These are phyloP conservation scores for Cynara cardunculus DNA, from an alignment of 129 eudicot genomes.

Conservation along the genomic window DNA sequence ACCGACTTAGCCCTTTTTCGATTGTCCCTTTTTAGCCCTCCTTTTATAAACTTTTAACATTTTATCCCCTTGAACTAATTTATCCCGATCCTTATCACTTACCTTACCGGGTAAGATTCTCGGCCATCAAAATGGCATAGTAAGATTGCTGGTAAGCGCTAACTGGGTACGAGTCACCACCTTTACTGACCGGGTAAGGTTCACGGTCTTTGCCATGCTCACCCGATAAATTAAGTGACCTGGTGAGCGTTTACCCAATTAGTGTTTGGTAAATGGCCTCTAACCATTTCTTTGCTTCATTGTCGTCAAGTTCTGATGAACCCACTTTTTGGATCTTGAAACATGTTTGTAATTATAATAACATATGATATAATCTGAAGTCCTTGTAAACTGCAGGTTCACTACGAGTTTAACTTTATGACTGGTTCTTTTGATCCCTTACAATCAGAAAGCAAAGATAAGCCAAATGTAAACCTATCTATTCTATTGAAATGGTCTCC, in stretches of 20 bases:
- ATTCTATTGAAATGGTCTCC: constrained; percentile 65
- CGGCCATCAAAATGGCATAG: no score
- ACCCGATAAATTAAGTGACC: no score
- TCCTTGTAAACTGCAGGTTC: constrained; percentile 40
- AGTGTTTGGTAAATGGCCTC: background rate
- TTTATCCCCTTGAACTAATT: no score
- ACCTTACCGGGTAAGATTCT: no score
- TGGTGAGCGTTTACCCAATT: no score
- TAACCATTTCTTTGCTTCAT: background rate
- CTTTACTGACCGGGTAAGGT: background rate
- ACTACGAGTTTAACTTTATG: constrained; percentile 41
- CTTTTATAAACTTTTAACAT: no score
- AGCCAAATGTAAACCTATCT: constrained; percentile 35
- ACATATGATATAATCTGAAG: background rate
- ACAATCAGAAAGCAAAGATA: constrained; percentile 28
- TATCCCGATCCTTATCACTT: no score
- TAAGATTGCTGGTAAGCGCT: no score
- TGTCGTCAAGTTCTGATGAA: background rate
- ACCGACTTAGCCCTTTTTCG: no score
- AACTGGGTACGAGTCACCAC: background rate
- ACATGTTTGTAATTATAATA: background rate
- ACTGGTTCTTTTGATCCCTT: constrained; percentile 34
- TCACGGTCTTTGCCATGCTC: background rate
- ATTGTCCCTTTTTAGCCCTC: no score
- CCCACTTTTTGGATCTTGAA: background rate